Conservation (phyloP, 148 eudicot genomes). For the Camellia japonica region DNA sequence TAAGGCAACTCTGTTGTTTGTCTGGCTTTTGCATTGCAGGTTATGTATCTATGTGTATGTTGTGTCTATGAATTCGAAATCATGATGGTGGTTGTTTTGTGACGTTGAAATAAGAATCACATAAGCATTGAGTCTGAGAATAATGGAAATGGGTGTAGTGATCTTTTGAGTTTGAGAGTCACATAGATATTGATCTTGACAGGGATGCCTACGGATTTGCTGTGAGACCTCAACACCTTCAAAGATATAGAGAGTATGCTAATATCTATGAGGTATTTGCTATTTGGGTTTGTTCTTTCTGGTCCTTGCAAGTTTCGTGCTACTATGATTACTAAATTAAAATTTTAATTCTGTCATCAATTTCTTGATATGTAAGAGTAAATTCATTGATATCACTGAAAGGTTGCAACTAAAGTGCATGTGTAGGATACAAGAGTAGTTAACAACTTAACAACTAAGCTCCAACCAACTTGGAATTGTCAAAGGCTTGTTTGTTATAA, state of each 20-base stretch:
- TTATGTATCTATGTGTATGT: background rate
- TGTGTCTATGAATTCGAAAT: background rate
- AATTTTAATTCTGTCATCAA: too few relatives aligned
- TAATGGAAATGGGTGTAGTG: background rate
- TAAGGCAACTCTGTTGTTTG: background rate
- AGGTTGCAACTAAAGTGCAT: too few relatives aligned
- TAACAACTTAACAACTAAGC: too few relatives aligned
- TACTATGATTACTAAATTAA: background rate
- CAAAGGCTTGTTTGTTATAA: background rate
- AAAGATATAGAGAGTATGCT: slow-evolving; percentile 67
- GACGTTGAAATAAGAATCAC: too few relatives aligned
- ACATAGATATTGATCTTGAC: slow-evolving; percentile 17
- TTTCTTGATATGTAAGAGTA: too few relatives aligned
- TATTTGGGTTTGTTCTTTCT: background rate
- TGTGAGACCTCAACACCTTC: slow-evolving; percentile 83
- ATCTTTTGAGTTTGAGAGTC: slow-evolving; percentile 2
- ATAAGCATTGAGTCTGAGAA: too few relatives aligned
- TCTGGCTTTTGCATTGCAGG: slow-evolving; percentile 9
- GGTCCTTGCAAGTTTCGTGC: background rate
- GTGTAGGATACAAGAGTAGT: too few relatives aligned
- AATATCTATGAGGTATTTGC: slow-evolving; percentile 60
- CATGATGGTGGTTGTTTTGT: background rate
- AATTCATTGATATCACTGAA: too few relatives aligned
- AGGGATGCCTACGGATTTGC: slow-evolving; percentile 95
- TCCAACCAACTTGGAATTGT: too few relatives aligned